Percentiles rank a stretch among this genome's conserved stretches.
These are phyloP conservation scores for Coelastrella sp. DNA, from an alignment of 139 green algal genomes.

Conservation along the genomic window DNA sequence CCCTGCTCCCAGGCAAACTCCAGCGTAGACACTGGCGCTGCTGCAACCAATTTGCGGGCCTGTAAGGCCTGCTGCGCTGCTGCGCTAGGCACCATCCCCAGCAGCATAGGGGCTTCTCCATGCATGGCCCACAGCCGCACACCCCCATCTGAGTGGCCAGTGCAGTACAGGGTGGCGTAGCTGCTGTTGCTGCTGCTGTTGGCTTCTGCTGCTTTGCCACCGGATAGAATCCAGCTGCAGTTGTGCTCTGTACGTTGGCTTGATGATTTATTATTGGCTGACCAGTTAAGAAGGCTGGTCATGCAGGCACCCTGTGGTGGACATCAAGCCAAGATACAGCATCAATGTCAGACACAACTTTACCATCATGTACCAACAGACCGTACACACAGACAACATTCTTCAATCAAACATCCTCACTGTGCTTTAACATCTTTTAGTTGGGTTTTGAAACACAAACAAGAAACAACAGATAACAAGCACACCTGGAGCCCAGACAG, in stretches of 20 bases:
- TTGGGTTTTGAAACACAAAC: not conserved
- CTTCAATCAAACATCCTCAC: too few species aligned
- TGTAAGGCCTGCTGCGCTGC: not conserved
- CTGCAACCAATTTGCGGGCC: not conserved
- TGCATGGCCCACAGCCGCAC: conserved; percentile 61
- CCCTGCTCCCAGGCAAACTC: conserved; percentile 58
- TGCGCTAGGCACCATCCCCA: conserved; percentile 36
- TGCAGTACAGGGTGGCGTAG: conserved; percentile 46
- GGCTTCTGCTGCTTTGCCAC: not conserved
- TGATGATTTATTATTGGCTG: not conserved
- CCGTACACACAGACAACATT: too few species aligned
- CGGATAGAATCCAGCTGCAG: conserved; percentile 1
- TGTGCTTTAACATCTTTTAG: too few species aligned
- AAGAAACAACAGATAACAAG: not conserved
- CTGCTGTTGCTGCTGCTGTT: conserved; percentile 25
- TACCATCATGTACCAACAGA: too few species aligned
- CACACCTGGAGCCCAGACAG: conserved; percentile 44
- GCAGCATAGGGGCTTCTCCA: conserved; percentile 41
- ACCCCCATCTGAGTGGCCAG: conserved; percentile 53
- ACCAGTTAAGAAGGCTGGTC: conserved; percentile 32
- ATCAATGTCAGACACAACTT: too few species aligned
- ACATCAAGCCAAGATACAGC: too few species aligned
- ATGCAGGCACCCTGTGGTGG: conserved; percentile 45
- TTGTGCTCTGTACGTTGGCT: not conserved
- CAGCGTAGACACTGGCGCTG: conserved; percentile 46